Evolutionary conservation across 768 basidiomycete genomes (phyloP), one percentile per base, ranked within the genome.

Genomic region (Gymnopilus junonius): DNA sequence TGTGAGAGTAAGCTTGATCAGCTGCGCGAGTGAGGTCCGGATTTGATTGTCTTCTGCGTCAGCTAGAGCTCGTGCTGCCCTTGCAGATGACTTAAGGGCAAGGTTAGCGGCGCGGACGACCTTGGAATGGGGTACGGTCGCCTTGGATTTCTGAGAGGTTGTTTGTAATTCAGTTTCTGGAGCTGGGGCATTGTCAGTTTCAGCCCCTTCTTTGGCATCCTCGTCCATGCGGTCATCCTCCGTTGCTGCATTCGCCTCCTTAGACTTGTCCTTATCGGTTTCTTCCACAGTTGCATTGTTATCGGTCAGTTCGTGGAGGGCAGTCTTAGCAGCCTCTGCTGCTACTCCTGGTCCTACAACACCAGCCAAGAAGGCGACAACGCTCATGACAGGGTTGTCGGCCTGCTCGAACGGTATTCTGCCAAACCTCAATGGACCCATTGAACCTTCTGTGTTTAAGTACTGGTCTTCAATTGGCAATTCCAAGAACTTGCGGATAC

Each of bases 351-450:
- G 94, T 10, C 88, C 88, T 7, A 99, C 91, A 10, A 96, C 95
- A 6, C 94, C 92, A 8, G 97, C 95, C 23, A 99, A 82, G 80
- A 98, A 99, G 1, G 97, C 95, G 20, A 99, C 96, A 23, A 99
- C 97, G 74, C 93, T 94, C 95, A 99, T 95, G 17, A 99, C 94
- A 0, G 97, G 97, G 71, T 99, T 99, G 71, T 99, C 97, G 4
- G 93, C 88, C 73, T 95, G 93, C 69, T 95, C 92, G 73, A 98
- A 97, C 0, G 97, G 97, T 58, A 97, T 83, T 15, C 91, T 78
- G 0, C 89, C 87, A 58, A 89, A 94, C 59, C 90, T 78, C 45
- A 96, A 77, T 1, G 90, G 81, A 8, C 94, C 94, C 79, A 90
- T 85, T 21, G 88, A 87, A 2, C 84, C 91, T 69, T 93, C 92